Evolutionary conservation across 2,329 filamentous ascomycete species (phyloP), one percentile per base, ranked within the genome.

Genomic region (Colletotrichum chlorophyti): DNA sequence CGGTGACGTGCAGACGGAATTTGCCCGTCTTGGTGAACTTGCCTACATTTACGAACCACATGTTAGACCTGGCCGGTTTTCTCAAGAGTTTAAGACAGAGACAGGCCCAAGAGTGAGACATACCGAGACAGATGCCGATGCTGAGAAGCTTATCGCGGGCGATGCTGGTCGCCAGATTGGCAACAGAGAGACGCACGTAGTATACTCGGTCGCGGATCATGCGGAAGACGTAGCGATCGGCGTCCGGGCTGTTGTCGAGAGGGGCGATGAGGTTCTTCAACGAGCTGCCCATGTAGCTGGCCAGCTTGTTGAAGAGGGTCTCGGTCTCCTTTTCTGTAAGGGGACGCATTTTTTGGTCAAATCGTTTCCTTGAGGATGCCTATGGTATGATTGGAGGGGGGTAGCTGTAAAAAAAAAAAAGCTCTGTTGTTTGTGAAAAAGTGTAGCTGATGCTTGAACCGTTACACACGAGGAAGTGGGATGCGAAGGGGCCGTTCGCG

Each of bases 11-110:
- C 53, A 99, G 82, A 50, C 94, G 83, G 79, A 99, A 98, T 75
- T 98, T 97, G 63, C 93, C 92, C 5, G 93, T 91, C 81, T 97
- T 98, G 62, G 93, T 97, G 79, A 97, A 96, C 73, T 97, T 97
- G 69, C 93, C 93, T 85, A 29, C 26, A 32, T 49, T 15, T n/a
- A n/a, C n/a, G 10, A 24, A 42, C 9, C 5, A 17, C 8, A 42
- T 4, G 19, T 60, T 53, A 57, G 57, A 26, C 9, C 14, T 15
- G 32, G 10, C 5, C 15, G 12, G 5, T 9, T 11, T 32, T 14
- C 11, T 38, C 6, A 4, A 17, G 6, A 15, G 2, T 6, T 12
- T 6, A n/a, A 8, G 5, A 15, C 12, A 23, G 2, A n/a, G 14
- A 1, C 24, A 26, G 21, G 43, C 24, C 37, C 41, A 9, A 29